Base-by-base conservation (phyloP, 192 early-diverging fungal genomes). In the Entomortierella parvispora region DNA sequence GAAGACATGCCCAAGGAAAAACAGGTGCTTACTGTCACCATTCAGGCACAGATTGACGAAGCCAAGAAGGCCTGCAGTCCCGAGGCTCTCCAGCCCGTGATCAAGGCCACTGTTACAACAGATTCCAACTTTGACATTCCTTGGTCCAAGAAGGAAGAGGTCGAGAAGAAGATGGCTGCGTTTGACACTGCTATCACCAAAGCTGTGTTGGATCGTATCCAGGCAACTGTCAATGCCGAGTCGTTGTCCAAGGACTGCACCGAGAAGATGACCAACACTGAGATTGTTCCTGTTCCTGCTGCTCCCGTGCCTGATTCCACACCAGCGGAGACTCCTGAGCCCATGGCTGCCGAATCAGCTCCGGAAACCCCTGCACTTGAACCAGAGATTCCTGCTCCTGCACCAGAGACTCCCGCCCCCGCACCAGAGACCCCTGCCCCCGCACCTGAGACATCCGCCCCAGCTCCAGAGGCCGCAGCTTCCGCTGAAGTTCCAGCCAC, bases 191-290 rank as follows among this genome's bases (percentile, higher is more conserved):
- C 23, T 42, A 49, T 76, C 22, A 68, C 43, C 3, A 25, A 60
- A 8, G 1, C 64, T 20, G 22, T 53, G 34, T 57, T 70, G 42
- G 52, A 68, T 15, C 65, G 45, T 20, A 62, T 76, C 15, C 46
- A 62, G 45, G 34, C 32, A 1, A 47, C 62, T 23, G 34, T 76
- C 46, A 58, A 68, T 51, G 72, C 72, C 9, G 59, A 68, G 28
- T 4, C 14, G 33, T 28, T 77, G 22, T 63, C 74, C 65, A 77
- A 68, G 65, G 74, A 77, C 54, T 64, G 65, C 43, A 58, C 65
- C 18, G 74, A 77, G 49, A 77, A 64, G 40, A 77, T 77, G 74
- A 77, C 66, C 61, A 57, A 64, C 23, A 68, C 65, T 0, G 60
- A 64, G 26, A 66, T 77, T 31, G 44, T 44, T 1, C 64, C 45